A percentile compares a stretch with the other conserved stretches of the same genome.
Evolutionary conservation across 805 yeast genomes (phyloP).

Genomic region (Soucietia sequanensis): DNA sequence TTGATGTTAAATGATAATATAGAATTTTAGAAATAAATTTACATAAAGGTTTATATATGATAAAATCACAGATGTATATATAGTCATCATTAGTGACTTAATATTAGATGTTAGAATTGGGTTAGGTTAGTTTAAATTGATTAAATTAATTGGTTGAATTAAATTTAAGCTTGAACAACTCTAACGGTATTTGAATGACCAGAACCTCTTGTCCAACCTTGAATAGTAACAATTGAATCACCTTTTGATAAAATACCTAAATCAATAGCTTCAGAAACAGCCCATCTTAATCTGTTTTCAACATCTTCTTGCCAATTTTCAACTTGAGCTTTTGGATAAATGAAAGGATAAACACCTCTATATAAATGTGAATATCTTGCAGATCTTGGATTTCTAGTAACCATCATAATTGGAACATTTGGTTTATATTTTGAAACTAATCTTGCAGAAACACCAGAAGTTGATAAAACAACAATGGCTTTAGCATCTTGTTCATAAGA

Average conservation of each 20-base stretch:
- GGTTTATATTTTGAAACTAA: constrained; percentile 97
- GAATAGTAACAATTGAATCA: constrained; percentile 89
- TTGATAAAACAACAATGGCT: constrained; percentile 94
- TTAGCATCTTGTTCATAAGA: constrained; percentile 94
- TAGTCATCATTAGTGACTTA: no score
- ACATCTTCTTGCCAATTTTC: constrained; percentile 96
- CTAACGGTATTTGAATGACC: constrained; percentile 99
- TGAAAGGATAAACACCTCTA: constrained; percentile 98
- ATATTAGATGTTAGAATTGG: no score
- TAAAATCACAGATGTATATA: no score
- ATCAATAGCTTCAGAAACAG: constrained; percentile 83
- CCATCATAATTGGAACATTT: constrained; percentile 94
- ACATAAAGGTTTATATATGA: no score
- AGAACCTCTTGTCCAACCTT: constrained; percentile 98
- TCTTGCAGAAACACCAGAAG: constrained; percentile 94
- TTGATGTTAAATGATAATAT: no score
- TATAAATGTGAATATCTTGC: constrained; percentile 95
- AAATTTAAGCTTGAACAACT: constrained; percentile 69
- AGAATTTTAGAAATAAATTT: no score
- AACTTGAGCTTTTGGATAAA: constrained; percentile 62
- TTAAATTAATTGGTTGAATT: constrained; percentile 3
- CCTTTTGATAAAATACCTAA: constrained; percentile 85
- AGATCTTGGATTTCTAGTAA: constrained; percentile 89
- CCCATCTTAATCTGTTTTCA: constrained; percentile 91
- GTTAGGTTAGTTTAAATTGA: not conserved